Percentiles rank a stretch among this genome's conserved stretches.
Evolutionary conservation across 2,329 filamentous ascomycete species (phyloP).

Genomic region (Fusarium poae): DNA sequence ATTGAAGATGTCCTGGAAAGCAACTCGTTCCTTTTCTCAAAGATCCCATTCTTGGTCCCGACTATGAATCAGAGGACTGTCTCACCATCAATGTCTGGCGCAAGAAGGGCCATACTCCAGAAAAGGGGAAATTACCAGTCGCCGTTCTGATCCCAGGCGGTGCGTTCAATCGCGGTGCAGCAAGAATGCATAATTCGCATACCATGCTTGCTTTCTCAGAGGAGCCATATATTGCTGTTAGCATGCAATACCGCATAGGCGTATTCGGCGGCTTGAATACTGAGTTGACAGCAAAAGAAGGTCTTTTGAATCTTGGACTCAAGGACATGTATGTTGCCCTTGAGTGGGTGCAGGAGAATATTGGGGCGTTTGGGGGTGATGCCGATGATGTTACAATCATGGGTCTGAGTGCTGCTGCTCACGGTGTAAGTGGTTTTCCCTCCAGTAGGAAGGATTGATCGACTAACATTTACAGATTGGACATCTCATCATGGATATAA

Average conservation of each 20-base stretch:
- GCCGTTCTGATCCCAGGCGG: conserved; percentile 49
- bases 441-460: rapidly evolving
- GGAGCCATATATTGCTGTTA: conserved; percentile 63
- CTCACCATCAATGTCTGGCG: conserved; percentile 48
- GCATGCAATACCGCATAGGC: conserved; percentile 63
- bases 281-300: conserved; percentile 62
- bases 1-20: conserved; percentile 48
- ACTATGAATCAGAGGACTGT: conserved; percentile 50
- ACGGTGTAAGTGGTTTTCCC: conserved; percentile 37
- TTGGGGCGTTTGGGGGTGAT: conserved; percentile 64
- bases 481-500: conserved; percentile 52
- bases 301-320: conserved; percentile 66
- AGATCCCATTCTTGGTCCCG: conserved; percentile 49
- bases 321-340: conserved; percentile 63
- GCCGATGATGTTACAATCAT: conserved; percentile 62
- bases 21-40: conserved; percentile 52
- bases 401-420: conserved; percentile 58
- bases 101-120: conserved; percentile 24
- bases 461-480: conserved; percentile 44
- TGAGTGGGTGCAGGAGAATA: conserved; percentile 66
- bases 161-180: conserved; percentile 51
- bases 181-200: conserved; percentile 55
- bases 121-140: conserved; percentile 46
- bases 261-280: conserved; percentile 71
- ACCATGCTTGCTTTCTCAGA: conserved; percentile 65